Percentiles rank a stretch among this genome's conserved stretches.
These are phyloP conservation scores for Lepiota venenata DNA, from an alignment of 768 basidiomycete species.

Conservation along the genomic window DNA sequence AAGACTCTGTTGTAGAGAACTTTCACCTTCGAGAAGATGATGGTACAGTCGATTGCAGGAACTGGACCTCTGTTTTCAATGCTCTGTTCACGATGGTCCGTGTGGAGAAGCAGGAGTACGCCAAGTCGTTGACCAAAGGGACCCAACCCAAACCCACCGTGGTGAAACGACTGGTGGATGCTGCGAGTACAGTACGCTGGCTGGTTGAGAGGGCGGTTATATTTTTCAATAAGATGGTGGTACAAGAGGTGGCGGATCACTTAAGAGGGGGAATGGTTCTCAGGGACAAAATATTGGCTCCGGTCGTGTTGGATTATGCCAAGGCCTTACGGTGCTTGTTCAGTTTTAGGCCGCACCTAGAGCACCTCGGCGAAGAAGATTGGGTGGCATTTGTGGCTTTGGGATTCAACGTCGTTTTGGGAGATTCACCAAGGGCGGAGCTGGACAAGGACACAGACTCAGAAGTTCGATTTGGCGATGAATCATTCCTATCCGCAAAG, in stretches of 20 bases:
- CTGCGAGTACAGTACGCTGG: conserved; percentile 68
- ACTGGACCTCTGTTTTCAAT: conserved; percentile 70
- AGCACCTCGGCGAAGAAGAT: conserved; percentile 56
- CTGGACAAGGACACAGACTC: conserved; percentile 32
- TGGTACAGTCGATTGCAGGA: conserved; percentile 29
- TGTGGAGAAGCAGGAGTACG: conserved; percentile 54
- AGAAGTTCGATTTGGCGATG: conserved; percentile 26
- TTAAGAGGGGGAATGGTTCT: conserved; percentile 57
- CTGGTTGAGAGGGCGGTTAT: conserved; percentile 62
- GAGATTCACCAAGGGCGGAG: conserved; percentile 40
- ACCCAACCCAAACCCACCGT: conserved; percentile 18
- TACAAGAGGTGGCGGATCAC: conserved; percentile 60
- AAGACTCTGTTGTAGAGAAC: conserved; percentile 41
- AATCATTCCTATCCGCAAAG: conserved; percentile 29
- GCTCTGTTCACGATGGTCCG: conserved; percentile 65
- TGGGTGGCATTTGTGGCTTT: conserved; percentile 74
- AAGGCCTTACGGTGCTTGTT: conserved; percentile 72
- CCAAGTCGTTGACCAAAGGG: conserved; percentile 26
- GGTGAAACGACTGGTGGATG: conserved; percentile 52
- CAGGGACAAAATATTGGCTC: conserved; percentile 49
- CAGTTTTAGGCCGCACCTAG: conserved; percentile 70
- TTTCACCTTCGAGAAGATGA: conserved; percentile 33
- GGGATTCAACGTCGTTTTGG: conserved; percentile 76
- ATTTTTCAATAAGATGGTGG: conserved; percentile 50
- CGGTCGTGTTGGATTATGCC: conserved; percentile 75